Conservation (phyloP, 2,329 filamentous ascomycete genomes). For the Decorospora gaudefroyi region DNA sequence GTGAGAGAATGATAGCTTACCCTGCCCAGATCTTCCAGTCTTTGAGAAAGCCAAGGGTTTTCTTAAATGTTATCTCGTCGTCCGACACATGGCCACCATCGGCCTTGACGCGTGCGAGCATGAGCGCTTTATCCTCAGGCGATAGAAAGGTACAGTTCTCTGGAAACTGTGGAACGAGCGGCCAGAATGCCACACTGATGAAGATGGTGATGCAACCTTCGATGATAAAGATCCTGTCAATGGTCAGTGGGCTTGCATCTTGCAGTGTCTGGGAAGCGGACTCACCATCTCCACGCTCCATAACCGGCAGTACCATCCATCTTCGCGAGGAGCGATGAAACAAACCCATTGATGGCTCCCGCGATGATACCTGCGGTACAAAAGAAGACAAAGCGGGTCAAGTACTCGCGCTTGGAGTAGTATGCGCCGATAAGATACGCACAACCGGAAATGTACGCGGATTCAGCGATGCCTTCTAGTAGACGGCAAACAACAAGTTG, state of each 20-base stretch:
- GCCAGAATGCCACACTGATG: slow-evolving; percentile 53
- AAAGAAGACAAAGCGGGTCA: slow-evolving; percentile 59
- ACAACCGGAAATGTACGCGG: slow-evolving; percentile 36
- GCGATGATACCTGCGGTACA: slow-evolving; percentile 59
- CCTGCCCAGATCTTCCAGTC: slow-evolving; percentile 63
- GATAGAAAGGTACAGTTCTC: slow-evolving; percentile 56
- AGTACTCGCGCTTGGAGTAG: slow-evolving; percentile 59
- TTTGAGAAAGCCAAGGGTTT: slow-evolving; percentile 49
- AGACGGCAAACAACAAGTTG: slow-evolving; percentile 38
- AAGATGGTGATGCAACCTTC: slow-evolving; percentile 60
- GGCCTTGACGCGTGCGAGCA: slow-evolving; percentile 55
- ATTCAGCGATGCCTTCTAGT: slow-evolving; percentile 40
- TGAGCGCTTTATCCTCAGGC: slow-evolving; percentile 57
- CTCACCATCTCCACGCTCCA: slow-evolving; percentile 38
- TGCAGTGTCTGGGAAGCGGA: neutral
- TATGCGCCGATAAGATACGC: slow-evolving; percentile 41
- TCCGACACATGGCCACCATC: slow-evolving; percentile 55
- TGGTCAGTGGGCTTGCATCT: neutral
- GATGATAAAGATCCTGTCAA: slow-evolving; percentile 61
- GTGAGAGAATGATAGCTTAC: slow-evolving; percentile 50
- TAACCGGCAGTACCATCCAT: slow-evolving; percentile 36
- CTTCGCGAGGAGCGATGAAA: slow-evolving; percentile 51
- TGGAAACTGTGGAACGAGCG: slow-evolving; percentile 58
- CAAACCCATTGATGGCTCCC: slow-evolving; percentile 61
- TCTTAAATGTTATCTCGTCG: slow-evolving; percentile 53